These are phyloP conservation scores for Trapa bicornis DNA, from an alignment of 345 rosid species.

Conservation along the genomic window DNA sequence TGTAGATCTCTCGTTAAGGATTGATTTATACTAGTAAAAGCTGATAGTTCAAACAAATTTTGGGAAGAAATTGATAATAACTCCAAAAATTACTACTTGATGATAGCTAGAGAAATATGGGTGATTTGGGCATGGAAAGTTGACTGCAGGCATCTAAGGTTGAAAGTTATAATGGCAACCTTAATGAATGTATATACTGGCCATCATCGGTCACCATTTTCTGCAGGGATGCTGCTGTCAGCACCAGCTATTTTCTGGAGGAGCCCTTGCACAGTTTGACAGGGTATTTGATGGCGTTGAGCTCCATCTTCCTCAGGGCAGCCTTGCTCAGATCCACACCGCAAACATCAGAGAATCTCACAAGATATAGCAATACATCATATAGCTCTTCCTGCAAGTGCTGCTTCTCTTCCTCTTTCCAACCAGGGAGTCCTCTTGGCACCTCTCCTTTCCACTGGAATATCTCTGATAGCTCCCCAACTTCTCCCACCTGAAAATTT, in stretches of 20 bases:
- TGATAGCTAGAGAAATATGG: too few species aligned
- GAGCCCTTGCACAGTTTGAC: slow-evolving; percentile 17
- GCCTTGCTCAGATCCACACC: slow-evolving; percentile 76
- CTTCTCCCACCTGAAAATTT: slow-evolving; percentile 67
- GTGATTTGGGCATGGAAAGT: too few species aligned
- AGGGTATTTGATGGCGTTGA: slow-evolving; percentile 86
- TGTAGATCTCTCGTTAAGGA: too few species aligned
- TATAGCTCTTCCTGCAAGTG: slow-evolving; percentile 90
- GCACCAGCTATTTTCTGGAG: neutral
- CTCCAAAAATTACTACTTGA: too few species aligned
- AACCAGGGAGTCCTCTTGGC: slow-evolving; percentile 62
- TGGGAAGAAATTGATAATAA: too few species aligned
- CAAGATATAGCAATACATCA: slow-evolving; percentile 77
- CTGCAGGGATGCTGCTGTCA: neutral
- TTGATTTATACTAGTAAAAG: too few species aligned
- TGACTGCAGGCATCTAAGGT: too few species aligned
- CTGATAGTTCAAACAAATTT: too few species aligned
- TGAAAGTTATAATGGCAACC: too few species aligned
- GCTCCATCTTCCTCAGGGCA: slow-evolving; percentile 57
- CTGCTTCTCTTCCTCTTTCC: slow-evolving; percentile 74
- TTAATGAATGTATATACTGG: too few species aligned
- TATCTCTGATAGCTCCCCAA: slow-evolving; percentile 87
- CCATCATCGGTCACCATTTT: too few species aligned
- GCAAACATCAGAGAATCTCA: slow-evolving; percentile 75
- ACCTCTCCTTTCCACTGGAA: slow-evolving; percentile 99